Base-by-base conservation (phyloP, 1,284 basidiomycete species). In the Cutaneotrichosporon sp. region DNA sequence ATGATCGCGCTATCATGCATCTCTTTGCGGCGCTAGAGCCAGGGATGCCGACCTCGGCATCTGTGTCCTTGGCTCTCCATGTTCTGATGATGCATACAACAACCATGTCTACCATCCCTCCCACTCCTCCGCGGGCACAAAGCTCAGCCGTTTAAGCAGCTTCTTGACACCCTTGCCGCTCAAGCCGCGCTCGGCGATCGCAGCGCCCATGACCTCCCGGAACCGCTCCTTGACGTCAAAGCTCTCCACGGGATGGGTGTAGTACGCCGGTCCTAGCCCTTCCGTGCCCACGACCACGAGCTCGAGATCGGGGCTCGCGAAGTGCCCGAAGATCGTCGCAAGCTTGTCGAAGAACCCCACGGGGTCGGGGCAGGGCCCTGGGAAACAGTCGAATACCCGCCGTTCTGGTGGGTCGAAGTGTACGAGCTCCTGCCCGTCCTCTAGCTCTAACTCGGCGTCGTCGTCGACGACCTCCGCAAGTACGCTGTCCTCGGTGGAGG, bases 281-380 rank as follows among this genome's bases (percentile, higher is more conserved):
- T 47, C 45, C 5, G 25, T 22, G 45, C 22, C 45, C 22, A 47
- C 45, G n/a, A 47, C 25, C 11, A 25, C 25, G 24, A 47, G 11
- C 45, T 22, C 13, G 9, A 47, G 45, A 25, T 47, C 25, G 13
- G 24, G 45, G 7, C 45, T 22, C 5, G 45, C 45, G 4, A 25
- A 47, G 2, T 4, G 25, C 13, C 22, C 45, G 5, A 47, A 47
- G 1, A 25, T 16, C 22, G 24, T 9, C 6, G 45, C 45, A 11
- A 47, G 45, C 45, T 47, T 47, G 45, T 47, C 45, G 24, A 47
- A 47, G 45, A 47, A 47, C 13, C 22, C 25, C 11, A 25, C 22
- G 3, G 45, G 22, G 16, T 47, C 45, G 11, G 22, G 45, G 25
- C 22, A 25, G 11, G 45, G 45, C 10, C 45, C 45, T 3, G 45